Conservation (phyloP, 2,329 filamentous ascomycete genomes). For the Tolypocladium ovalisporum region DNA sequence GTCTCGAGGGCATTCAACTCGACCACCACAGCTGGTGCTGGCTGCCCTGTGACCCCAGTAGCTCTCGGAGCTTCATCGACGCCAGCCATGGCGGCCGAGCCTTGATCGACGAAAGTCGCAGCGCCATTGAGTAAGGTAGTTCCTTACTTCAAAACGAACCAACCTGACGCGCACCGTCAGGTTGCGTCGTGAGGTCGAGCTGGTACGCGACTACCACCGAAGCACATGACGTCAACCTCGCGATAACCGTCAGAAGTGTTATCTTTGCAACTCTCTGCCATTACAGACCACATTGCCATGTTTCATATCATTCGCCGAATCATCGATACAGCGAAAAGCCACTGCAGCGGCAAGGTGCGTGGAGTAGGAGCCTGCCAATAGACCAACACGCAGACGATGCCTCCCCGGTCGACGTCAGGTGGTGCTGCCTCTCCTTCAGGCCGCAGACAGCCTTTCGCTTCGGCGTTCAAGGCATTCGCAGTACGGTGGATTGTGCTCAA, state of each 20-base stretch:
- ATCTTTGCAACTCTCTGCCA: not conserved
- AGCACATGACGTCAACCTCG: not conserved
- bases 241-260: not conserved
- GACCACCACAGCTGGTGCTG: no score
- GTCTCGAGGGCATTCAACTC: no score
- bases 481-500: slow-evolving; percentile 45
- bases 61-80: no score
- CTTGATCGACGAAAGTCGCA: no score
- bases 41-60: no score
- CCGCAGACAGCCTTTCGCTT: not conserved
- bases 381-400: not conserved
- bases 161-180: not conserved
- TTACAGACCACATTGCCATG: not conserved
- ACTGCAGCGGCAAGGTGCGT: no score
- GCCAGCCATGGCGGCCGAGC: no score
- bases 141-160: no score
- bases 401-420: not conserved
- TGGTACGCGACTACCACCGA: not conserved
- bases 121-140: no score
- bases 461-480: slow-evolving; percentile 11
- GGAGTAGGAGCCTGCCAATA: not conserved
- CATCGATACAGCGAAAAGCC: not conserved
- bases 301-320: not conserved
- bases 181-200: not conserved
- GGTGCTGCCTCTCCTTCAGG: not conserved